Base-by-base conservation (phyloP, 345 rosid species). In the Hevea brasiliensis region DNA sequence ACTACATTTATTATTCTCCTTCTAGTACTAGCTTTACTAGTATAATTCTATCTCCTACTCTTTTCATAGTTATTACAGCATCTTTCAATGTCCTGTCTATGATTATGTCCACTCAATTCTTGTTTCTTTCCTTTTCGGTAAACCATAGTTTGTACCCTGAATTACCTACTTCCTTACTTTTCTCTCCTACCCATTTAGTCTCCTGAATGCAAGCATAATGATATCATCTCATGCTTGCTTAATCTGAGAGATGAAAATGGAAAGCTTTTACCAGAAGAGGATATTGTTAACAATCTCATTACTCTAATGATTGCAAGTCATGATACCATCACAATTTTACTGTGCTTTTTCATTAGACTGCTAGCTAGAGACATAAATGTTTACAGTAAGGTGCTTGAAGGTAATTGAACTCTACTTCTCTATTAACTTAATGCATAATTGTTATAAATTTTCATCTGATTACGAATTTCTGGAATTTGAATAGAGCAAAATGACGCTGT, bases 171-270 rank as follows among this genome's bases (percentile, higher is more conserved):
- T n/a, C n/a, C n/a, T n/a, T n/a, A n/a, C n/a, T n/a, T n/a, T n/a
- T n/a, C n/a, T n/a, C n/a, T n/a, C n/a, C n/a, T n/a, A n/a, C n/a
- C n/a, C n/a, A n/a, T n/a, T n/a, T n/a, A n/a, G n/a, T n/a, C n/a
- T n/a, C n/a, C n/a, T n/a, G n/a, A n/a, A n/a, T n/a, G n/a, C n/a
- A n/a, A n/a, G n/a, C n/a, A n/a, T n/a, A n/a, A n/a, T n/a, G n/a
- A n/a, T n/a, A n/a, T n/a, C n/a, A n/a, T n/a, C 62, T 61, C 69
- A 14, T 26, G 51, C 13, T 48, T 73, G 20, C 65, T 74, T 41
- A 41, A 21, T 35, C 63, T 74, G 67, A 74, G 78, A 70, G 69
- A 74, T 41, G 76, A 79, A 74, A 71, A 71, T 65, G 79, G 70
- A 17, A 59, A 79, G 4, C 58, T 75, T 0, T 53, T 79, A 14